Percentiles rank a stretch among this genome's conserved stretches.
phyloP scores from a whole-genome alignment of 306 rosid genomes.

The Gastrolobium bilobum region DNA sequence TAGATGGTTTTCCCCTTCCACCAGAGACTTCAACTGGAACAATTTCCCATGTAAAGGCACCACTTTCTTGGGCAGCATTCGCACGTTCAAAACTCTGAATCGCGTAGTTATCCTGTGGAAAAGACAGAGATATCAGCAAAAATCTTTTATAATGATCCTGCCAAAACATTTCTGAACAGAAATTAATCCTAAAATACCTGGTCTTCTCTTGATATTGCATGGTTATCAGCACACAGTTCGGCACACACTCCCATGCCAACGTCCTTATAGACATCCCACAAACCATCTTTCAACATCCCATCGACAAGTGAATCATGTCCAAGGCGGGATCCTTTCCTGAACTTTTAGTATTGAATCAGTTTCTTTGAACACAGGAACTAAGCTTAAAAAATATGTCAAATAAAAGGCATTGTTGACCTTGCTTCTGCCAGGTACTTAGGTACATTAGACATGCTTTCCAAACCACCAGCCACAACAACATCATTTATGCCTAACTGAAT shows the following conservation, averaged over 20 bases:
- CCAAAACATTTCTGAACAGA: conserved; percentile 22
- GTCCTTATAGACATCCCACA: conserved; percentile 94
- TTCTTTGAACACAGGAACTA: conserved; percentile 38
- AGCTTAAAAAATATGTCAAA: conserved; percentile 28
- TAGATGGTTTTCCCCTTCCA: conserved; percentile 95
- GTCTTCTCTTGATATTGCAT: conserved; percentile 82
- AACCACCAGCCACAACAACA: conserved; percentile 98
- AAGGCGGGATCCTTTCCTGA: conserved; percentile 98
- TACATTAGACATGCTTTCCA: conserved; percentile 97
- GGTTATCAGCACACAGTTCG: conserved; percentile 92
- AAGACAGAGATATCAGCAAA: conserved; percentile 46
- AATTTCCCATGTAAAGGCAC: conserved; percentile 91
- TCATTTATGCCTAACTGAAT: conserved; percentile 95
- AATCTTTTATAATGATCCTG: background rate
- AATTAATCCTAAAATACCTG: conserved; percentile 64
- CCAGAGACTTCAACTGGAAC: conserved; percentile 97
- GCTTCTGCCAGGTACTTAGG: conserved; percentile 97
- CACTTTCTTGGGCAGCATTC: conserved; percentile 85
- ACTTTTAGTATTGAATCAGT: conserved; percentile 55
- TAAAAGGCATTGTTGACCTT: conserved; percentile 65
- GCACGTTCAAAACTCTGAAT: conserved; percentile 94
- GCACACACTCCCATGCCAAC: conserved; percentile 96
- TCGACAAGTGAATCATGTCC: conserved; percentile 98
- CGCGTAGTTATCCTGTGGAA: conserved; percentile 80
- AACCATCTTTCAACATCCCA: conserved; percentile 97